phyloP scores from a whole-genome alignment of 2,329 filamentous ascomycete genomes.

The Ilyonectria mors-panacis region DNA sequence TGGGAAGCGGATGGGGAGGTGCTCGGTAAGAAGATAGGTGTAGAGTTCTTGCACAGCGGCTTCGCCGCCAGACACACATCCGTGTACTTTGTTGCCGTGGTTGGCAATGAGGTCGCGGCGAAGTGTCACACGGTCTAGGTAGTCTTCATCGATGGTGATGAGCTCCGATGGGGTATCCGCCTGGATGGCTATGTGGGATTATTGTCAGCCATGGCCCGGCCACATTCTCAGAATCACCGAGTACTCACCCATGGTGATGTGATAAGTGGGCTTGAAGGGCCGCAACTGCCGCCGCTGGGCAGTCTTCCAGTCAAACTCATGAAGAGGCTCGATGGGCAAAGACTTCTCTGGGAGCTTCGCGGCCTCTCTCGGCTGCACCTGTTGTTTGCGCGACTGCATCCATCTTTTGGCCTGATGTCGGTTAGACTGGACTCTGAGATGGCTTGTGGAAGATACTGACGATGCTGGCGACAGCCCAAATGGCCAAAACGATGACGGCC shows the following conservation, averaged over 20 bases:
- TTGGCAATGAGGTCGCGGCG: conserved; percentile 57
- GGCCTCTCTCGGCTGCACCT: conserved; percentile 2
- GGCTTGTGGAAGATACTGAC: conserved; percentile 18
- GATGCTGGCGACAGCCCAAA: conserved; percentile 25
- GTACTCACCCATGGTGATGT: conserved; percentile 68
- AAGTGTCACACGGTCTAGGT: conserved; percentile 59
- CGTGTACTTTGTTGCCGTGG: conserved; percentile 59
- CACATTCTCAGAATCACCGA: not conserved
- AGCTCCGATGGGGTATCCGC: conserved; percentile 63
- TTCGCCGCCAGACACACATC: conserved; percentile 57
- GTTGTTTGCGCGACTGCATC: conserved; percentile 35
- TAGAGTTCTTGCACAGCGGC: conserved; percentile 65
- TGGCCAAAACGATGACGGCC: conserved; percentile 21
- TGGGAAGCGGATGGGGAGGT: conserved; percentile 66
- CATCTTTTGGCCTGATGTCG: conserved; percentile 37
- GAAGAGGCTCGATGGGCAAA: conserved; percentile 42
- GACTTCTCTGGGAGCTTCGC: conserved; percentile 17
- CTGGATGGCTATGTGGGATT: conserved; percentile 56
- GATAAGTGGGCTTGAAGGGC: conserved; percentile 67
- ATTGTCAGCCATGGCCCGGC: not conserved
- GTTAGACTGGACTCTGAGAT: not conserved
- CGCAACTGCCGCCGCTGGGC: conserved; percentile 58
- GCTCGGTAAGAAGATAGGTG: conserved; percentile 60
- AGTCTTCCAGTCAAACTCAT: conserved; percentile 58
- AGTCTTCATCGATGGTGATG: conserved; percentile 67